Percentiles rank a stretch among this genome's conserved stretches.
These are phyloP conservation scores for Neofusicoccum sp. DNA, from an alignment of 2,329 filamentous ascomycete species.

Conservation along the genomic window DNA sequence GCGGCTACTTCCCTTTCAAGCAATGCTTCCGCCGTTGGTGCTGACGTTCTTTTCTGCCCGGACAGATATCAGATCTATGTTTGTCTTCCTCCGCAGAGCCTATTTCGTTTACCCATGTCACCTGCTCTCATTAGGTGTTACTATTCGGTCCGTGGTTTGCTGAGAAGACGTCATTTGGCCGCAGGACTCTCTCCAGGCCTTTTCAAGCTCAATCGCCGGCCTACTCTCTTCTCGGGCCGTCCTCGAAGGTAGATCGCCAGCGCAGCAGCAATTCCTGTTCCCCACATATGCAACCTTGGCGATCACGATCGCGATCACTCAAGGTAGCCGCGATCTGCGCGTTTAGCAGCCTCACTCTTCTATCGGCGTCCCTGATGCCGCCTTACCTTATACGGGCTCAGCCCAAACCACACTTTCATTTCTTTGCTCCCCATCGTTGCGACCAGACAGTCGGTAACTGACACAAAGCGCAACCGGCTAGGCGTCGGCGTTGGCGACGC, in stretches of 20 bases:
- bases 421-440: neutral
- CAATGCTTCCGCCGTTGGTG: neutral
- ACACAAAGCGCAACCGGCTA: slow-evolving; percentile 24
- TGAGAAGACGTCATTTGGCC: slow-evolving; percentile 12
- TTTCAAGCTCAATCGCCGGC: slow-evolving; percentile 76
- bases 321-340: slow-evolving; percentile 1
- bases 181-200: slow-evolving; percentile 76
- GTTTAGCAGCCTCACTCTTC: slow-evolving; percentile 1
- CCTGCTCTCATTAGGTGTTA: neutral
- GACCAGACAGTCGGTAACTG: neutral
- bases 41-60: slow-evolving; percentile 3
- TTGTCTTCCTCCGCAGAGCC: slow-evolving; percentile 27
- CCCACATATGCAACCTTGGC: slow-evolving; percentile 13
- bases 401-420: neutral
- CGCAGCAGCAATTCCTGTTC: neutral
- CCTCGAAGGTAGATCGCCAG: slow-evolving; percentile 58
- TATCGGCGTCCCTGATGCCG: neutral
- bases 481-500: slow-evolving; percentile 83
- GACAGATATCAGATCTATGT: slow-evolving; percentile 67
- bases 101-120: neutral
- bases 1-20: slow-evolving; percentile 6
- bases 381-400: neutral
- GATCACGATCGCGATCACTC: slow-evolving; percentile 9
- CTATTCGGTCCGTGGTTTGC: slow-evolving; percentile 5
- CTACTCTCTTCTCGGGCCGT: slow-evolving; percentile 80